A percentile compares a stretch with the other conserved stretches of the same genome.
phyloP scores from a whole-genome alignment of 306 rosid species.

The Castanospermum australe region DNA sequence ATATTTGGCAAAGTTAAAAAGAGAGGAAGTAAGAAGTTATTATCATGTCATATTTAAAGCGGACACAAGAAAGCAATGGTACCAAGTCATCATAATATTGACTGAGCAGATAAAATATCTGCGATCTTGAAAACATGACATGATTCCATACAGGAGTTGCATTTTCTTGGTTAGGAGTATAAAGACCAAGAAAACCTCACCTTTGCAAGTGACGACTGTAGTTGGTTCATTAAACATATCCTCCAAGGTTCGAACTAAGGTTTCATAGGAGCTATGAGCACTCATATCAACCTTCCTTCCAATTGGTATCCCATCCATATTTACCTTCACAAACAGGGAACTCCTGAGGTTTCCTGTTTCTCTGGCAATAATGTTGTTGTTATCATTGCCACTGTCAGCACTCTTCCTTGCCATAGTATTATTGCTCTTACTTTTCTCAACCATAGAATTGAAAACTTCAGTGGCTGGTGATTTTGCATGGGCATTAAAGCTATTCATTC shows the following conservation, averaged over 20 bases:
- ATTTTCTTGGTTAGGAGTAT: background rate
- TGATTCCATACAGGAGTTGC: background rate
- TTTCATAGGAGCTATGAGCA: conserved; percentile 64
- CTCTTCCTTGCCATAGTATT: conserved; percentile 19
- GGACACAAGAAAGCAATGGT: background rate
- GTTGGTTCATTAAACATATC: conserved; percentile 64
- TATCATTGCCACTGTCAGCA: conserved; percentile 31
- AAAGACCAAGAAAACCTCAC: conserved; percentile 33
- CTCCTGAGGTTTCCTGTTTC: conserved; percentile 36
- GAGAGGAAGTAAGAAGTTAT: background rate
- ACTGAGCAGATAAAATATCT: background rate
- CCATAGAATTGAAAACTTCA: conserved; percentile 40
- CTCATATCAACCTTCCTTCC: conserved; percentile 81
- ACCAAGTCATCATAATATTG: background rate
- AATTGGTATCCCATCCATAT: conserved; percentile 73
- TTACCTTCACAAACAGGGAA: conserved; percentile 77
- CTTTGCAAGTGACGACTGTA: conserved; percentile 26
- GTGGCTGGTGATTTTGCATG: conserved; percentile 54
- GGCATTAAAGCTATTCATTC: conserved; percentile 66
- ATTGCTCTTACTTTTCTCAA: conserved; percentile 43
- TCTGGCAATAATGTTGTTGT: conserved; percentile 35
- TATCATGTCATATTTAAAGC: conserved; percentile 1
- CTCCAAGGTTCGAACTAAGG: conserved; percentile 61
- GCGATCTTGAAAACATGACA: background rate
- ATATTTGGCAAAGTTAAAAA: background rate